Evolutionary conservation across 2,329 filamentous ascomycete species (phyloP), one percentile per base, ranked within the genome.

Genomic region (Fusarium proliferatum): DNA sequence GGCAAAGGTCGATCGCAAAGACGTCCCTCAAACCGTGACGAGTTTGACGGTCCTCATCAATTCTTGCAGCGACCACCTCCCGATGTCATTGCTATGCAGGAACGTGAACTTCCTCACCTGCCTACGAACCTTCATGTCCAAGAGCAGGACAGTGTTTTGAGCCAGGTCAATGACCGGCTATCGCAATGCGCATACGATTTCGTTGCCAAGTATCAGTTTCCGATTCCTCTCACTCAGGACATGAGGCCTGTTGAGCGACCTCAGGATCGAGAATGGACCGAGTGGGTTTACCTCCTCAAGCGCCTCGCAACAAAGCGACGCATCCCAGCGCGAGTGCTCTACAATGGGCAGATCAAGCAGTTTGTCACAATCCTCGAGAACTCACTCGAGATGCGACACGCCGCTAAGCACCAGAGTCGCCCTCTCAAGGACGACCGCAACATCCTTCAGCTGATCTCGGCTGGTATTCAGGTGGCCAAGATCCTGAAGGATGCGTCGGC

Each of bases 271-370:
- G 94, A 96, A 82, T 97, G 94, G 94, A 96, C 93, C 51, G 94
- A 97, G 84, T 97, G 94, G 94, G 94, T 96, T 63, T 94, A 95
- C 81, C 88, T 97, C 66, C 86, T 97, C 75, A 96, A 96, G 84
- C 89, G 94, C 56, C 88, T 97, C 66, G 94, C 94, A 38, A 97
- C 94, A 39, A 96, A 96, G 85, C 89, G 94, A 74, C 90, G 94
- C 71, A 96, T 97, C 76, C 94, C 94, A 10, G 93, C 94, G 52
- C 88, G 94, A 63, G 93, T 96, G 26, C 86, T 97, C 48, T 96
- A 96, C 85, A 94, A 96, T 81, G 93, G 93, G 67, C 94, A 97
- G 84, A 97, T 97, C 84, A 96, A 96, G 84, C 94, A 96, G 82
- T 91, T 97, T 82, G 93, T 96, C 74, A 96, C 94, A 46, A 93